phyloP scores from a whole-genome alignment of 768 basidiomycete genomes.

The Leccinum incarnatum region DNA sequence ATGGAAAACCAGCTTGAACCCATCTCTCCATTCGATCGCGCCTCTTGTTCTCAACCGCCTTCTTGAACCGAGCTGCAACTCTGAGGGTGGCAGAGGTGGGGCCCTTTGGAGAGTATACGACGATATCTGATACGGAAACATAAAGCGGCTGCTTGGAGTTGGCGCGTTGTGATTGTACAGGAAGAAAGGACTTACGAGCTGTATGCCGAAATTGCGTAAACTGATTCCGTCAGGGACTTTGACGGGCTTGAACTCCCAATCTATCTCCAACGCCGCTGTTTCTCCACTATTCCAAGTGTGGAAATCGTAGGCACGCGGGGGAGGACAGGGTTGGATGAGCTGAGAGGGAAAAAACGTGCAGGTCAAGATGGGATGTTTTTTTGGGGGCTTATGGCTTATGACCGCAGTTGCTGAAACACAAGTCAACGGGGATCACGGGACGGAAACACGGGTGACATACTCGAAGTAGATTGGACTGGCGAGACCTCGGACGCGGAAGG shows the following conservation, averaged over 20 bases:
- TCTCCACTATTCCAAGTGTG: slow-evolving; percentile 20
- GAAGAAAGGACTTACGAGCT: slow-evolving; percentile 58
- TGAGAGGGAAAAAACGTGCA: slow-evolving; percentile 51
- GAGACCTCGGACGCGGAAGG: slow-evolving; percentile 1
- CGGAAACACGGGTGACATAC: background rate
- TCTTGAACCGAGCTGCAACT: slow-evolving; percentile 63
- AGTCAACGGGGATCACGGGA: background rate
- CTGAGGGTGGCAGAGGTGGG: slow-evolving; percentile 48
- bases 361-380: slow-evolving; percentile 41
- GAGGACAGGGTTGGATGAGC: slow-evolving; percentile 34
- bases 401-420: slow-evolving; percentile 8
- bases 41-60: slow-evolving; percentile 58
- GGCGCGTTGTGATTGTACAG: background rate
- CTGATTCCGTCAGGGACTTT: slow-evolving; percentile 80
- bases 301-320: slow-evolving; percentile 19
- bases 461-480: background rate
- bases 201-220: slow-evolving; percentile 85
- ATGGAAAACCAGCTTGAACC: slow-evolving; percentile 18
- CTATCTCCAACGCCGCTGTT: slow-evolving; percentile 19
- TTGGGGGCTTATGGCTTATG: slow-evolving; percentile 7
- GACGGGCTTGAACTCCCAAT: slow-evolving; percentile 68
- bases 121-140: slow-evolving; percentile 84
- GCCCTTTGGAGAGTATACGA: slow-evolving; percentile 80
- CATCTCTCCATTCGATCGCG: slow-evolving; percentile 41
- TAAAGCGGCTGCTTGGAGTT: slow-evolving; percentile 65